Evolutionary conservation across 169 alveolate species (phyloP).

Genomic region (Cryptosporidium ryanae): DNA sequence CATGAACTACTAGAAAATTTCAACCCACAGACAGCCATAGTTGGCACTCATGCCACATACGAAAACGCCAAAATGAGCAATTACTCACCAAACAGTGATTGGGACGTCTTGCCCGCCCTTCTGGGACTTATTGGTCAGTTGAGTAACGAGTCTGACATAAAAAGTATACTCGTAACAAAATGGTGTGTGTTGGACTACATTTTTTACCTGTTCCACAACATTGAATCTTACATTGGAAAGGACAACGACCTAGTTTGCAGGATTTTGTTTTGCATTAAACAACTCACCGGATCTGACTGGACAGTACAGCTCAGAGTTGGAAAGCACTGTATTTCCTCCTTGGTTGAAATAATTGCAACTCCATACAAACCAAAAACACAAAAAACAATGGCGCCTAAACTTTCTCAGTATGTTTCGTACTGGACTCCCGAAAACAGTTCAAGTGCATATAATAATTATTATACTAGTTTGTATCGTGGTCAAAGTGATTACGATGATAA

Average conservation of each 20-base stretch:
- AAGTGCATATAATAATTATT: background rate
- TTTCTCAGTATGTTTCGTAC: constrained; percentile 47
- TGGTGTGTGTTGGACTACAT: constrained; percentile 64
- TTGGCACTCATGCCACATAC: no score
- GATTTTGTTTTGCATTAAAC: constrained; percentile 55
- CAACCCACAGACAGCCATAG: constrained; percentile 5
- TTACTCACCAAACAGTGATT: constrained; percentile 22
- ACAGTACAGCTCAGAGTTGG: constrained; percentile 64
- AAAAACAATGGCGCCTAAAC: constrained; percentile 7
- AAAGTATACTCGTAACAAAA: constrained; percentile 26
- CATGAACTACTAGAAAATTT: constrained; percentile 45
- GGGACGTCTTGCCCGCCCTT: constrained; percentile 38
- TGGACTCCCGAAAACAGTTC: constrained; percentile 35
- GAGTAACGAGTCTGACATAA: constrained; percentile 45
- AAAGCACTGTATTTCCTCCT: constrained; percentile 56
- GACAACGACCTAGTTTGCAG: constrained; percentile 37
- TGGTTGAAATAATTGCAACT: constrained; percentile 46
- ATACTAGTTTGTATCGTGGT: background rate
- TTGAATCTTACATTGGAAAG: constrained; percentile 27
- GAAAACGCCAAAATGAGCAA: no score
- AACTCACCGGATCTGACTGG: constrained; percentile 55
- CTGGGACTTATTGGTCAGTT: constrained; percentile 60
- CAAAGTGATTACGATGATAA: background rate
- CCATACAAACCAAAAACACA: constrained; percentile 13
- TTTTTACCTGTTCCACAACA: constrained; percentile 33